Conservation (phyloP, 371 early-diverging fungal species). For the Saksenaea oblongispora region DNA sequence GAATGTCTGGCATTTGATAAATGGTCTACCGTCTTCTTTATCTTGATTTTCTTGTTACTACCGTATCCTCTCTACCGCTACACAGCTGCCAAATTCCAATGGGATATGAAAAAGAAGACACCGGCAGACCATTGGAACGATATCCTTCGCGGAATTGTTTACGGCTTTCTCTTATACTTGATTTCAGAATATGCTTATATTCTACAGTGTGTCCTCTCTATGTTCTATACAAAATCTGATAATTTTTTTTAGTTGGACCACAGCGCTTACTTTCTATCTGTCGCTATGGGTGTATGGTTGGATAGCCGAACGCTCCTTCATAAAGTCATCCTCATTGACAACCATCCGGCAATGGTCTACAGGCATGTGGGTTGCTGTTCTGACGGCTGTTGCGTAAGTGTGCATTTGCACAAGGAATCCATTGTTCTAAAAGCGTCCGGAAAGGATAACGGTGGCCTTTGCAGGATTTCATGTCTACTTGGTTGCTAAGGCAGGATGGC, state of each 20-base stretch:
- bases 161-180: slow-evolving; percentile 71
- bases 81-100: slow-evolving; percentile 57
- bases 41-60: slow-evolving; percentile 52
- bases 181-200: slow-evolving; percentile 79
- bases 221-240: background rate
- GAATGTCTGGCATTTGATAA: no score
- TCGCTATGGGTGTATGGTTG: slow-evolving; percentile 65
- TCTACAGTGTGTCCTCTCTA: background rate
- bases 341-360: slow-evolving; percentile 70
- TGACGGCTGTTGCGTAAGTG: slow-evolving; percentile 53
- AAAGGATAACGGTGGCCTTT: slow-evolving; percentile 53
- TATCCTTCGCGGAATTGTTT: slow-evolving; percentile 55
- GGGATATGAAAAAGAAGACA: slow-evolving; percentile 70
- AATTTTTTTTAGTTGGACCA: slow-evolving; percentile 58
- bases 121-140: slow-evolving; percentile 69
- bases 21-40: slow-evolving; percentile 36
- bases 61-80: slow-evolving; percentile 59
- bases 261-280: slow-evolving; percentile 68
- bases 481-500: slow-evolving; percentile 28
- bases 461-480: slow-evolving; percentile 62
- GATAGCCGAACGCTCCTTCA: slow-evolving; percentile 72
- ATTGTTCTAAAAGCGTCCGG: background rate
- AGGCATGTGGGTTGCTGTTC: slow-evolving; percentile 67
- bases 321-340: slow-evolving; percentile 66
- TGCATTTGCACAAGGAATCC: background rate